Evolutionary conservation across 257 asterid species (phyloP), one percentile per base, ranked within the genome.

Genomic region (Fraxinus americana): DNA sequence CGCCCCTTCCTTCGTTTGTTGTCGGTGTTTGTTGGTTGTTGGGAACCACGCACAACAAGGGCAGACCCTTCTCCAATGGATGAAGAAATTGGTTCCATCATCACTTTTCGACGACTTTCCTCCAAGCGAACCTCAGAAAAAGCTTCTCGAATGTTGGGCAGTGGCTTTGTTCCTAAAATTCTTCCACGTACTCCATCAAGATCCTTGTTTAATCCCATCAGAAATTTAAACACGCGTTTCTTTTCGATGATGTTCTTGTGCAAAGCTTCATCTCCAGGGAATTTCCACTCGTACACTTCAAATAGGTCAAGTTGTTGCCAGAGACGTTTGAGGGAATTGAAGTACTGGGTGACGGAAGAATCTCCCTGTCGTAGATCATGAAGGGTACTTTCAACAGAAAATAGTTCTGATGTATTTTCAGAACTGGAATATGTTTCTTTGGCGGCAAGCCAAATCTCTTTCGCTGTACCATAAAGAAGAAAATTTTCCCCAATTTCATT

Each of bases 131-230:
- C 57, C 67, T 21, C 7, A 34, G 78, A 75, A 27, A 34, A 63
- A 38, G 72, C 59, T 19, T 75, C 54, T 5, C 35, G 1, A 6
- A 32, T 59, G 6, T 14, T 25, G 14, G 68, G 52, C 0, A 67
- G 36, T 2, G 69, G 52, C 25, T 21, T 70, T 7, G 52, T 25
- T 25, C 61, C 71, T 7, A 69, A 5, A 4, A 69, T 77, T 27
- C 76, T 6, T n/a, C 76, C 23, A 6, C 34, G 13, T 3, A 32
- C 76, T 19, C 52, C 76, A 70, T 77, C 76, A 35, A 70, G 41
- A n/a, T 43, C 6, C 2, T 69, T 70, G 39, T 61, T 16, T 3
- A 75, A 19, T 12, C 76, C 81, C 25, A n/a, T 3, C 19, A 61
- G 13, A 11, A 52, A 69, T 9, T 70, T 50, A 39, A 50, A 52